These are phyloP conservation scores for Verbascum thapsus DNA, from an alignment of 257 asterid genomes.

Conservation along the genomic window DNA sequence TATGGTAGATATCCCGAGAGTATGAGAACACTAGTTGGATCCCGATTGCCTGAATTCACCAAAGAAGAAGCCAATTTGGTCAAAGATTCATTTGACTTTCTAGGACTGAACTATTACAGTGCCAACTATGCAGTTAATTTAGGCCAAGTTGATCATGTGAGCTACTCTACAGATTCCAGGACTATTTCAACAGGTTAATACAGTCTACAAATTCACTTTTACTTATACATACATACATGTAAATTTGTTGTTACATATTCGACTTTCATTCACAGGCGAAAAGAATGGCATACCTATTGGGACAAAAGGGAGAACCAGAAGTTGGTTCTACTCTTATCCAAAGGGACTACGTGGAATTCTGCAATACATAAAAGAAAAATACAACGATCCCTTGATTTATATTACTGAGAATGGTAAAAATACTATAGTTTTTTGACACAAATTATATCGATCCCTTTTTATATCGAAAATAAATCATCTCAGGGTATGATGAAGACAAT, in stretches of 20 bases:
- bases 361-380: constrained; percentile 33
- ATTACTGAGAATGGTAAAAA: constrained; percentile 47
- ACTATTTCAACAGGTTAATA: constrained; percentile 9
- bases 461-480: not conserved
- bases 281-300: constrained; percentile 20
- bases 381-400: constrained; percentile 44
- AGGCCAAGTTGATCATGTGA: not conserved
- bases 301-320: constrained; percentile 21
- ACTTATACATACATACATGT: not conserved
- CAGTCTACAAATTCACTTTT: not conserved
- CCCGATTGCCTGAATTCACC: constrained; percentile 38
- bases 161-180: constrained; percentile 32
- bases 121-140: constrained; percentile 22
- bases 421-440: not conserved
- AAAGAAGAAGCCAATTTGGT: constrained; percentile 30
- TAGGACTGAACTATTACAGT: constrained; percentile 42
- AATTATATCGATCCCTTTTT: not conserved
- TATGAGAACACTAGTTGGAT: constrained; percentile 35
- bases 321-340: constrained; percentile 30
- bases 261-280: too few species aligned
- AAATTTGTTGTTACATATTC: not conserved
- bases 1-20: constrained; percentile 40
- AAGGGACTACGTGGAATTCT: constrained; percentile 36
- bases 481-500: constrained; percentile 39
- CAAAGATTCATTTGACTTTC: constrained; percentile 40